Percentiles rank a stretch among this genome's conserved stretches.
These are phyloP conservation scores for Amphichorda felina DNA, from an alignment of 2,329 filamentous ascomycete genomes.

Conservation along the genomic window DNA sequence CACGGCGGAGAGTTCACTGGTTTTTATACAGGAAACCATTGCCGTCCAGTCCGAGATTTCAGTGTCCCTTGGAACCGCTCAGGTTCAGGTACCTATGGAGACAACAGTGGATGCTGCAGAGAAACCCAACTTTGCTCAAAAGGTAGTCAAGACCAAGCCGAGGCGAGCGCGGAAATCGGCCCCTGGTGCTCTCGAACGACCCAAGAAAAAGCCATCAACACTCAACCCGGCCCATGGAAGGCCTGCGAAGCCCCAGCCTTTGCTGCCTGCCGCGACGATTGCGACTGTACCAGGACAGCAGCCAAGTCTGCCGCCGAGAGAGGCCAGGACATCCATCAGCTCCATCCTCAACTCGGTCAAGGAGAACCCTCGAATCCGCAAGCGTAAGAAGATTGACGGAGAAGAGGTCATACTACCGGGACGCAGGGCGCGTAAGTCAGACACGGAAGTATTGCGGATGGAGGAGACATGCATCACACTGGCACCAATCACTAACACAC, in stretches of 20 bases:
- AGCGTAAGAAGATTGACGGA: constrained; percentile 32
- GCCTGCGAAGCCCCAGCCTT: constrained; percentile 9
- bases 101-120: no score
- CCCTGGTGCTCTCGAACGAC: constrained; percentile 18
- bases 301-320: background rate
- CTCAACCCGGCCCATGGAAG: constrained; percentile 24
- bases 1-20: no score
- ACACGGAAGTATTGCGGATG: background rate
- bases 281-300: background rate
- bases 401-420: constrained; percentile 11
- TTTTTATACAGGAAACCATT: no score
- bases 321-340: constrained; percentile 8
- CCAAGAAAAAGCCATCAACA: constrained; percentile 13
- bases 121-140: constrained; percentile 2
- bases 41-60: no score
- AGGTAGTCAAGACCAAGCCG: constrained; percentile 10
- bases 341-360: constrained; percentile 43
- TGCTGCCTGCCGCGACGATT: background rate
- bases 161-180: constrained; percentile 27
- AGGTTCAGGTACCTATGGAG: no score
- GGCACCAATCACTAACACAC: background rate
- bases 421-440: background rate
- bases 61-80: no score
- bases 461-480: background rate
- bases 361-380: constrained; percentile 30